These are phyloP conservation scores for Russula brevipes DNA, from an alignment of 768 basidiomycete species.

Conservation along the genomic window DNA sequence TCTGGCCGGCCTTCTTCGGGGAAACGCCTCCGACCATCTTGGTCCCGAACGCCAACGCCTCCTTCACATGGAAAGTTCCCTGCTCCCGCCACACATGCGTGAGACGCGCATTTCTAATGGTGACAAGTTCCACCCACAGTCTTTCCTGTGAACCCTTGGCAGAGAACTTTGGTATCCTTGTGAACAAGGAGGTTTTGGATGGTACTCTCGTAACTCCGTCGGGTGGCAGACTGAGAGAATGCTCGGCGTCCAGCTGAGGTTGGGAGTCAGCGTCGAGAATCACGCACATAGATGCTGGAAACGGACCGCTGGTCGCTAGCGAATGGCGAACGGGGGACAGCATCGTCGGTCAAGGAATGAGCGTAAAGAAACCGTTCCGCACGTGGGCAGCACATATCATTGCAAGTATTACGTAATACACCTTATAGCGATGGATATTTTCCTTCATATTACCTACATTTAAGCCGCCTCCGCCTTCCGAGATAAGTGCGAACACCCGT, in stretches of 20 bases:
- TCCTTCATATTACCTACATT: background rate
- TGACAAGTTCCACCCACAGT: conserved; percentile 47
- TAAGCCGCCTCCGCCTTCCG: background rate
- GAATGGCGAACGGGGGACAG: conserved; percentile 58
- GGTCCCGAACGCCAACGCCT: conserved; percentile 92
- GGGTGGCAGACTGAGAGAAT: conserved; percentile 72
- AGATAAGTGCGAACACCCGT: conserved; percentile 24
- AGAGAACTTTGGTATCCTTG: conserved; percentile 90
- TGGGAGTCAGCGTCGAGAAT: background rate
- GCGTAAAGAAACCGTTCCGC: background rate
- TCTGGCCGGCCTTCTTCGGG: conserved; percentile 93
- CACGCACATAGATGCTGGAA: background rate
- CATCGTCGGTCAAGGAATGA: conserved; percentile 38
- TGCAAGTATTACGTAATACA: conserved; percentile 13
- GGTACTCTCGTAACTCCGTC: conserved; percentile 81
- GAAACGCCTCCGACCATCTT: conserved; percentile 98
- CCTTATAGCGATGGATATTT: background rate
- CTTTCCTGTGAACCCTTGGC: conserved; percentile 93
- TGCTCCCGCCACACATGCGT: conserved; percentile 29
- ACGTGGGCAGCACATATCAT: background rate
- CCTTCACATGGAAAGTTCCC: conserved; percentile 96
- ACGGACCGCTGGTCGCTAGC: conserved; percentile 47
- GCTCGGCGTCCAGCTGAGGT: conserved; percentile 61
- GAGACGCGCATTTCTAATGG: background rate
- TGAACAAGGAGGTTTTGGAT: conserved; percentile 88